Evolutionary conservation across 352 stramenopile genomes (phyloP).

Genomic region (Discostella stelligera): DNA sequence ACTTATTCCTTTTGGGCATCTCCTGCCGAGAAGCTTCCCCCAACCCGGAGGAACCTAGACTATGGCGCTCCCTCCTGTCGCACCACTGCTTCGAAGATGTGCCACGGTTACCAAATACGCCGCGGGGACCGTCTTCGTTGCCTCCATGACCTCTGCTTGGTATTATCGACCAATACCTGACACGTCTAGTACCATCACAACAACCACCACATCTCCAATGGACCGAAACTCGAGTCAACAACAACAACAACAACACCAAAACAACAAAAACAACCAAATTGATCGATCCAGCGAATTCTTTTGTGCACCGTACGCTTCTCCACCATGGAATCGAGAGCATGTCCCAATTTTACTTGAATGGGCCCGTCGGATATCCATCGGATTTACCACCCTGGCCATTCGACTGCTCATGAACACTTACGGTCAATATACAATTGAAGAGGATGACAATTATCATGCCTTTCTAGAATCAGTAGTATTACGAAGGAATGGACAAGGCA

Average conservation of each 20-base stretch:
- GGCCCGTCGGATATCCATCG: conserved; percentile 43
- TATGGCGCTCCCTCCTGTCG: neutral
- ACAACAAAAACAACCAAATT: neutral
- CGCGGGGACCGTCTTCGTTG: conserved; percentile 15
- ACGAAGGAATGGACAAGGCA: neutral
- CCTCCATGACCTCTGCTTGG: conserved; percentile 38
- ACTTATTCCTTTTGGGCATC: too few relatives aligned
- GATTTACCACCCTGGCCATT: conserved; percentile 45
- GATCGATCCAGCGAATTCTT: neutral
- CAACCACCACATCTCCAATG: neutral
- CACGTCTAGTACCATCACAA: neutral
- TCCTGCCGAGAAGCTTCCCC: too few relatives aligned
- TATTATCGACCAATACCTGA: conserved; percentile 48
- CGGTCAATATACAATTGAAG: conserved; percentile 31
- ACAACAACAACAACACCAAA: neutral
- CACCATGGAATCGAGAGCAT: conserved; percentile 37
- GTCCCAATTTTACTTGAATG: conserved; percentile 34
- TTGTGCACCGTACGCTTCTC: neutral
- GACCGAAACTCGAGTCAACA: neutral
- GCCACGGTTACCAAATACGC: conserved; percentile 20
- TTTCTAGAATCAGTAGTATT: conserved; percentile 40
- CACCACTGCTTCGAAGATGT: conserved; percentile 8
- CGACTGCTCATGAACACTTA: conserved; percentile 55
- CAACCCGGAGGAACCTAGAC: neutral
- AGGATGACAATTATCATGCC: conserved; percentile 42